Conservation (phyloP, 257 asterid species). For the Coffea canephora region DNA sequence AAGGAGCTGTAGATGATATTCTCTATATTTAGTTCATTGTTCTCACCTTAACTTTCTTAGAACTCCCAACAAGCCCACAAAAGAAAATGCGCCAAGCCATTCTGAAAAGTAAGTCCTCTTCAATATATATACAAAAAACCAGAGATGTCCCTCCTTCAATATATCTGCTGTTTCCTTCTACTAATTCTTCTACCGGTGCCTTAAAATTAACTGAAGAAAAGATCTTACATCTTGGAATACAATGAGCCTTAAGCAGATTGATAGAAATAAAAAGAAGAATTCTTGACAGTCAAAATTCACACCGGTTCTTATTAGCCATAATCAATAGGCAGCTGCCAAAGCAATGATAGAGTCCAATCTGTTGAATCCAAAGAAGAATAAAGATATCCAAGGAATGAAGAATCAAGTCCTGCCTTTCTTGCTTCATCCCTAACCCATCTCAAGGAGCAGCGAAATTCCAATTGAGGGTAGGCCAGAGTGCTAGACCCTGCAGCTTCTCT, state of each 20-base stretch:
- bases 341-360: constrained; percentile 38
- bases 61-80: constrained; percentile 38
- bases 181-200: constrained; percentile 1
- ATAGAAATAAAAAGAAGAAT: not conserved
- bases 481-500: constrained; percentile 39
- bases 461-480: constrained; percentile 61
- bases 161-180: constrained; percentile 1
- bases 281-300: constrained; percentile 25
- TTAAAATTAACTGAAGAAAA: constrained; percentile 12
- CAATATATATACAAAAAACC: constrained; percentile 14
- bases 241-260: constrained; percentile 17
- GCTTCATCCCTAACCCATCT: constrained; percentile 40
- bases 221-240: constrained; percentile 31
- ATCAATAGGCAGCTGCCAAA: constrained; percentile 61
- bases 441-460: constrained; percentile 28
- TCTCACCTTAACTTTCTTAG: constrained; percentile 48
- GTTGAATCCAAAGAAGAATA: constrained; percentile 29
- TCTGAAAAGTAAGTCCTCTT: constrained; percentile 15
- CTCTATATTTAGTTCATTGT: not conserved
- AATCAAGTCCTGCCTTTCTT: constrained; percentile 26
- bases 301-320: constrained; percentile 45
- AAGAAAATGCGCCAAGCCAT: constrained; percentile 51
- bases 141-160: not conserved
- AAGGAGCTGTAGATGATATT: not conserved
- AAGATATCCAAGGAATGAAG: constrained; percentile 25